These are phyloP conservation scores for Fragaria ananassa DNA, from an alignment of 306 rosid genomes.

Conservation along the genomic window DNA sequence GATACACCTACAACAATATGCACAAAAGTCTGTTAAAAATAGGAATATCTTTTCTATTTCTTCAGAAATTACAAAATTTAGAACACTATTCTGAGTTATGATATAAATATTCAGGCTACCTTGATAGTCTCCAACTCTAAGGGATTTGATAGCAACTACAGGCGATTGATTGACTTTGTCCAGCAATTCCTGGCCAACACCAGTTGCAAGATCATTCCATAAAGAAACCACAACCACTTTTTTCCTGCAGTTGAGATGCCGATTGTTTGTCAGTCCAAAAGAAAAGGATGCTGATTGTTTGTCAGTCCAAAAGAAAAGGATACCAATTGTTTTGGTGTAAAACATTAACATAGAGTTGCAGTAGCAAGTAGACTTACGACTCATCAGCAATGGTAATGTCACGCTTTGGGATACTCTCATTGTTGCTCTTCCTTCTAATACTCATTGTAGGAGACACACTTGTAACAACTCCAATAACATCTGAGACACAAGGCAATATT, in stretches of 20 bases:
- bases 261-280: neutral
- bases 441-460: conserved; percentile 85
- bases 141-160: conserved; percentile 72
- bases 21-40: neutral
- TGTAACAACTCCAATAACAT: conserved; percentile 85
- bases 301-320: neutral
- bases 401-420: conserved; percentile 80
- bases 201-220: conserved; percentile 92
- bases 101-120: conserved; percentile 35
- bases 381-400: conserved; percentile 94
- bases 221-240: conserved; percentile 84
- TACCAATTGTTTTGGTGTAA: neutral
- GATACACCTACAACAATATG: conserved; percentile 66
- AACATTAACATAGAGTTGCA: neutral
- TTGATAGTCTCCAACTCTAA: conserved; percentile 89
- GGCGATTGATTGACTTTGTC: conserved; percentile 66
- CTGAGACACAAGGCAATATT: conserved; percentile 31
- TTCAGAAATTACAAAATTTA: too few species aligned
- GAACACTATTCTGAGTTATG: neutral
- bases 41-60: neutral
- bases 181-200: conserved; percentile 69
- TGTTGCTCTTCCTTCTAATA: conserved; percentile 71
- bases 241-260: conserved; percentile 45
- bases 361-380: conserved; percentile 38
- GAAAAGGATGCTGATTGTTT: neutral